Percentiles rank a stretch among this genome's conserved stretches.
Conservation (phyloP, 805 yeast species). For the Lachancea fermentati region DNA sequence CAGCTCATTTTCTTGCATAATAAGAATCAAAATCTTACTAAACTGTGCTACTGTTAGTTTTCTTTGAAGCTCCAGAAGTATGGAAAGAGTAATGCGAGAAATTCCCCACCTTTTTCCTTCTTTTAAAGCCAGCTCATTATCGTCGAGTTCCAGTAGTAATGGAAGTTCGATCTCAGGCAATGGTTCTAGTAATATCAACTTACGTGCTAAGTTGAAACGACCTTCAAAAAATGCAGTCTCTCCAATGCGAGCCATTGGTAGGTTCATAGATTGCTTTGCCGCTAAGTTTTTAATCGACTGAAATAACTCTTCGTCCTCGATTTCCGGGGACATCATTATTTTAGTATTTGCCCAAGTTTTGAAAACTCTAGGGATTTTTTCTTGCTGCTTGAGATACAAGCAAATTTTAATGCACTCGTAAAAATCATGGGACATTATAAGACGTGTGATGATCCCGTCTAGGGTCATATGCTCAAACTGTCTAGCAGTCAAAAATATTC, state of each 20-base stretch:
- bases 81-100: conserved; percentile 47
- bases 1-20: conserved; percentile 33
- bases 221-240: conserved; percentile 52
- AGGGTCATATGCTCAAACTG: conserved; percentile 51
- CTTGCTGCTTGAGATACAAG: conserved; percentile 41
- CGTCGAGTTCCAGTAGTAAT: conserved; percentile 64
- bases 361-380: conserved; percentile 44
- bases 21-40: conserved; percentile 51
- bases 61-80: conserved; percentile 44
- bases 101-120: conserved; percentile 60
- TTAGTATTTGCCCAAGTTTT: conserved; percentile 78
- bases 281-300: conserved; percentile 45
- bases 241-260: conserved; percentile 23
- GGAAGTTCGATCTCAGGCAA: conserved; percentile 53
- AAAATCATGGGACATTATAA: conserved; percentile 56
- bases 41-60: conserved; percentile 61
- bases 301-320: conserved; percentile 57
- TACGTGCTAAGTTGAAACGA: conserved; percentile 58
- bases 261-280: conserved; percentile 5
- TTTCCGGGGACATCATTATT: conserved; percentile 46
- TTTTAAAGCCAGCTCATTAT: conserved; percentile 58
- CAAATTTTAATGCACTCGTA: conserved; percentile 59
- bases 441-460: conserved; percentile 47
- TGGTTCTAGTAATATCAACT: conserved; percentile 61
- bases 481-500: conserved; percentile 56